Evolutionary conservation across 257 asterid species (phyloP).

Genomic region (Nyctanthes arbortristis): DNA sequence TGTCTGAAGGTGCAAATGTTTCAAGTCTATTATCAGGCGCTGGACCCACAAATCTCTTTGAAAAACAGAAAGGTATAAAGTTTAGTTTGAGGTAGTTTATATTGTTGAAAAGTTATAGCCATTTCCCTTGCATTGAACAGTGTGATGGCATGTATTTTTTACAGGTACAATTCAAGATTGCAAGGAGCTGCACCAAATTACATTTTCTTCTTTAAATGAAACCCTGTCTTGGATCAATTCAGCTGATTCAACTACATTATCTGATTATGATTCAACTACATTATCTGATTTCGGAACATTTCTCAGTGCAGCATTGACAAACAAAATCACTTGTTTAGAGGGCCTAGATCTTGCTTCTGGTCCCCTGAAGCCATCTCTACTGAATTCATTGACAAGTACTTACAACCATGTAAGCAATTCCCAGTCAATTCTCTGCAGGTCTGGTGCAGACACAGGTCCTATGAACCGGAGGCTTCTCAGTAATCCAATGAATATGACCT

Average conservation of each 20-base stretch:
- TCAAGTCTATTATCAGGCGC: constrained; percentile 43
- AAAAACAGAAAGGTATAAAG: constrained; percentile 46
- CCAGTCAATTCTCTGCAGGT: constrained; percentile 46
- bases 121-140: not conserved
- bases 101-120: not conserved
- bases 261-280: constrained; percentile 27
- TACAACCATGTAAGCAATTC: constrained; percentile 71
- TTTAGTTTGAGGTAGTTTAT: no score
- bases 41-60: constrained; percentile 38
- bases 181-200: constrained; percentile 66
- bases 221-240: constrained; percentile 41
- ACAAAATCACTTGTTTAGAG: constrained; percentile 72
- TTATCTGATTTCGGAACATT: constrained; percentile 55
- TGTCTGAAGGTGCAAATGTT: constrained; percentile 50
- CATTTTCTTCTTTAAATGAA: constrained; percentile 47
- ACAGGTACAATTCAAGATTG: constrained; percentile 67
- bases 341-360: constrained; percentile 70
- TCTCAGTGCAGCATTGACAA: constrained; percentile 77
- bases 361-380: constrained; percentile 41
- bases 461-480: constrained; percentile 54
- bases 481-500: constrained; percentile 53
- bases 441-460: constrained; percentile 18
- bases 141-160: not conserved
- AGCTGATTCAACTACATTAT: no score
- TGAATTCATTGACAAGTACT: constrained; percentile 36